These are phyloP conservation scores for Capsella rubella DNA, from an alignment of 441 rosid species.

Conservation along the genomic window DNA sequence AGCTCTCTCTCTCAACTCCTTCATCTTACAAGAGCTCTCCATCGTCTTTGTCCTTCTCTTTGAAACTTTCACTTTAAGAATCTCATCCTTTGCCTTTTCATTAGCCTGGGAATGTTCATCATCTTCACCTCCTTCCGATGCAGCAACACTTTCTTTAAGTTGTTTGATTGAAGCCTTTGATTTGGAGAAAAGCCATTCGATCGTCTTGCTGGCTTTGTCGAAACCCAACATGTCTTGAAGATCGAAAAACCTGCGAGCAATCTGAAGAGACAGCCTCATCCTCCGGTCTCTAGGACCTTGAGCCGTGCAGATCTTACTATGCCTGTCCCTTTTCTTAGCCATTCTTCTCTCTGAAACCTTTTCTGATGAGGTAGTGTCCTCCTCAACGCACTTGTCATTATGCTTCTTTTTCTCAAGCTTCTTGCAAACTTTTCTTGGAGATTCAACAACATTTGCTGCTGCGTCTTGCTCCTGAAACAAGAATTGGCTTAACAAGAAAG, in stretches of 20 bases:
- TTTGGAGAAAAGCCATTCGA: slow-evolving; percentile 67
- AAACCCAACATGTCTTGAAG: slow-evolving; percentile 70
- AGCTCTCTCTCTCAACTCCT: slow-evolving; percentile 43
- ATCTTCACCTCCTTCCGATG: slow-evolving; percentile 27
- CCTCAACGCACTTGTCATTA: slow-evolving; percentile 8
- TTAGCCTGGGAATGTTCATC: slow-evolving; percentile 19
- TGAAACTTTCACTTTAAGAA: slow-evolving; percentile 40
- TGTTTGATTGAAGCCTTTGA: slow-evolving; percentile 57
- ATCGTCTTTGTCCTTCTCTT: slow-evolving; percentile 50
- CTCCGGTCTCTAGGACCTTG: slow-evolving; percentile 64
- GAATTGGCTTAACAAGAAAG: slow-evolving; percentile 48
- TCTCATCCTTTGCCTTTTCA: slow-evolving; percentile 40
- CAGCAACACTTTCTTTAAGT: slow-evolving; percentile 46
- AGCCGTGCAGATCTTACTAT: slow-evolving; percentile 70
- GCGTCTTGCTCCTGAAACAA: slow-evolving; percentile 40
- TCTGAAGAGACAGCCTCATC: slow-evolving; percentile 64
- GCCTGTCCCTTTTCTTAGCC: slow-evolving; percentile 54
- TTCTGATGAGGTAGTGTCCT: slow-evolving; percentile 5
- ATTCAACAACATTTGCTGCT: slow-evolving; percentile 13
- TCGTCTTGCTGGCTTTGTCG: slow-evolving; percentile 68
- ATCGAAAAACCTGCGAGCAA: slow-evolving; percentile 64
- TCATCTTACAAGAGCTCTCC: slow-evolving; percentile 37
- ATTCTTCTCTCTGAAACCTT: slow-evolving; percentile 22
- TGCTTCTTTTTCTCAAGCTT: slow-evolving; percentile 42
- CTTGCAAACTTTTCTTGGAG: slow-evolving; percentile 23